Base-by-base conservation (phyloP, 208 protist genomes). In the Wallacemonas rigidus region DNA sequence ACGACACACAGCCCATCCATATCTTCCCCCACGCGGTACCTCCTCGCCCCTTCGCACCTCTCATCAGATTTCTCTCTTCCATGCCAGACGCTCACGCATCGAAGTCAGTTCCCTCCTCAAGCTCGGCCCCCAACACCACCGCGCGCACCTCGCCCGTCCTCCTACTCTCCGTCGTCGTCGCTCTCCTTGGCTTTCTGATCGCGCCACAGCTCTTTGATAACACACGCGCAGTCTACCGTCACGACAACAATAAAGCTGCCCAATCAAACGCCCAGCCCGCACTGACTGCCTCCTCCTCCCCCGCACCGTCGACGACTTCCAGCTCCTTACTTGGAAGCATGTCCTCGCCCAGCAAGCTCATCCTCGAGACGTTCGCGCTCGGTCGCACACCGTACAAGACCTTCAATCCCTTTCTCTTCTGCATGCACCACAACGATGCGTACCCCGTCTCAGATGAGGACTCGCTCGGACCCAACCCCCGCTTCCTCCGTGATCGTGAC, bases 321-420 rank as follows among this genome's bases (percentile, higher is more conserved):
- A 6, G 6, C 45, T 50, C 45, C 12, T 50, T 12, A 0, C 12
- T 50, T 50, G 45, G 8, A 14, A 50, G 8, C 45, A 65, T 45
- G 36, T 65, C 60, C 60, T 53, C 40, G 40, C 36, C 60, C 14
- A 38, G 60, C 60, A 65, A 65, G 60, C 8, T 65, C 12, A 44
- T 65, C 36, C 60, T 65, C 12, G 60, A 65, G 60, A 63, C 62
- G n/a, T 83, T 81, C 56, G 26, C 43, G 15, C 71, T 83, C 3
- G 67, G 56, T 26, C 53, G 71, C n/a, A 45, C 61, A 51, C 77
- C 71, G 12, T 85, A 71, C 71, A 67, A 71, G 62, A 86, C 82
- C 51, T 81, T 86, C 41, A 77, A 89, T 70, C 83, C 85, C 11
- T 91, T 89, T 54, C 67, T 85, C 41, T 90, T 85, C 75, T 89